Base-by-base conservation (phyloP, 73 alveolate genomes). In the Paraurostyla sp. region DNA sequence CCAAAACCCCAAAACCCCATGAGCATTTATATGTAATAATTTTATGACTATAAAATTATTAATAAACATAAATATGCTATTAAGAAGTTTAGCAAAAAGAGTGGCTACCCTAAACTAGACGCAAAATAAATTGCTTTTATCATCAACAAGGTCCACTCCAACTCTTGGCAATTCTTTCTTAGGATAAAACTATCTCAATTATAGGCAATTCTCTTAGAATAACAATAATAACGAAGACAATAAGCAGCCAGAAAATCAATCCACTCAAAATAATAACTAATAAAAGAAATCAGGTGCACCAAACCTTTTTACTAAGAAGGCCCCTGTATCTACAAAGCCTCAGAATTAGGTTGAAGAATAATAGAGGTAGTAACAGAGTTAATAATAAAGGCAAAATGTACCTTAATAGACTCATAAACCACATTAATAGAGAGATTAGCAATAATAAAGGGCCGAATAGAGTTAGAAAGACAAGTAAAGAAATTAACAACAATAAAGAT, bases 31-130 rank as follows among this genome's bases (percentile, higher is more conserved):
- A n/a, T n/a, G n/a, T n/a, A n/a, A n/a, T n/a, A n/a, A n/a, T n/a
- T n/a, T n/a, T n/a, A n/a, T n/a, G n/a, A n/a, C n/a, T n/a, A n/a
- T n/a, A n/a, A n/a, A n/a, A n/a, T n/a, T n/a, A 60, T 52, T 9
- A 18, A 52, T 9, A 27, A 54, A 15, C 71, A 54, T 27, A 60
- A 60, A 60, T 60, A 60, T 60, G 78, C 22, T 60, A 29, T 23
- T 60, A 9, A 60, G 50, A 60, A 60, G 78, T 23, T 60, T 60
- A 25, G 32, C 78, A 29, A 60, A 60, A 50, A 60, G 78, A 60
- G 6, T 60, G 49, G 71, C 22, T 22, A 16, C 9, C 33, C 33
- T 15, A 56, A 56, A 32, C 18, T 22, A 15, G 15, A 9, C 7
- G 18, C 22, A 15, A 9, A 7, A 56, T 7, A 9, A 13, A 56